phyloP scores from a whole-genome alignment of 441 rosid genomes.

The Jatropha multifida region DNA sequence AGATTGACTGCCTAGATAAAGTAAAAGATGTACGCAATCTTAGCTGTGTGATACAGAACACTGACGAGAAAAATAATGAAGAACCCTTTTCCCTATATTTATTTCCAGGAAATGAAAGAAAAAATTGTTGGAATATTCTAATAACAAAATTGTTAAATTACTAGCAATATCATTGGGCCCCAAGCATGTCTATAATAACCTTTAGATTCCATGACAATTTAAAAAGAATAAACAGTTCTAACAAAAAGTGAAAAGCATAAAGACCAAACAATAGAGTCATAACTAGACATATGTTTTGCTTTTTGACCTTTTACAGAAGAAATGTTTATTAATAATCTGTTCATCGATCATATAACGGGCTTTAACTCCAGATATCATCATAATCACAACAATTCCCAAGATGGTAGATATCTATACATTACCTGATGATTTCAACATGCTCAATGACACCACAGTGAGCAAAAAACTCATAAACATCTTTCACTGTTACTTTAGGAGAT shows the following conservation, averaged over 20 bases:
- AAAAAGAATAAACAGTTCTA: background rate
- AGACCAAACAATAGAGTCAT: background rate
- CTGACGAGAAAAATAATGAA: background rate
- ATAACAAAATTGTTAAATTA: too few species aligned
- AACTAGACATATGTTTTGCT: background rate
- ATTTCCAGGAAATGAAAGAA: background rate
- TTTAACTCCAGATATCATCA: background rate
- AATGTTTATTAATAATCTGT: background rate
- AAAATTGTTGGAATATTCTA: too few species aligned
- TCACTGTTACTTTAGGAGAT: slow-evolving; percentile 65
- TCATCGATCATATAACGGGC: background rate
- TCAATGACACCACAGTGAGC: slow-evolving; percentile 67
- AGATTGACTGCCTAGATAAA: background rate
- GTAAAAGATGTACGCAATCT: background rate
- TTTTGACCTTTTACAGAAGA: background rate
- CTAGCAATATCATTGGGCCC: background rate
- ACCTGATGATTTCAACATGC: slow-evolving; percentile 72
- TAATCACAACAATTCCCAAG: background rate
- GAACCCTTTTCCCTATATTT: background rate
- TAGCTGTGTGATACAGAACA: background rate
- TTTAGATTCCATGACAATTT: background rate
- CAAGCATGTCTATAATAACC: background rate
- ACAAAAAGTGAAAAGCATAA: slow-evolving; percentile 1
- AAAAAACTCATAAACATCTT: slow-evolving; percentile 67
- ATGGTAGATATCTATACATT: slow-evolving; percentile 2